Base-by-base conservation (phyloP, 192 early-diverging fungal species). In the Coemansia sp. region DNA sequence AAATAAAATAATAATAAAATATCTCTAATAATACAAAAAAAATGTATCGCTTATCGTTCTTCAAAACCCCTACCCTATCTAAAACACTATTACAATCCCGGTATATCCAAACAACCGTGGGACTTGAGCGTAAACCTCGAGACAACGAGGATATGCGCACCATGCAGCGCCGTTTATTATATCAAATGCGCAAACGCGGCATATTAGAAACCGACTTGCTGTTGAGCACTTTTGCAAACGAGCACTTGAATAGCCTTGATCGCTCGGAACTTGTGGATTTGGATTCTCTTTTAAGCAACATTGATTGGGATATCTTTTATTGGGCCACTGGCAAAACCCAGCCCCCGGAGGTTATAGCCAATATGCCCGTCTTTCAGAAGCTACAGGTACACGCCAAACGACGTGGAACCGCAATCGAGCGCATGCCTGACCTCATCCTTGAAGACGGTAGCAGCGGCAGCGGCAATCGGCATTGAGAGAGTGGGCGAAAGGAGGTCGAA, bases 251-350 rank as follows among this genome's bases (percentile, higher is more conserved):
- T 9, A 20, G 36, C 0, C 65, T 93, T 43, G 47, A 70, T 17
- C 54, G 69, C 24, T 53, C 64, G 3, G 80, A 93, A 51, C 66
- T 97, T 55, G 60, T 59, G 5, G 84, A 93, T 46, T 85, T 88
- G 45, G 96, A 96, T 52, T 46, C 69, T 46, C 69, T 98, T 45
- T 68, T 98, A 64, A 87, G 92, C 55, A 83, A 85, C 38, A 81
- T 85, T 10, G 96, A 98, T 65, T 98, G 96, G 96, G 94, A 97
- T 64, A 91, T 98, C 40, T 98, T 89, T 58, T 94, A 97, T 58
- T 98, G 91, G 89, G 83, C 83, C 3, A 89, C 83, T 0, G 58
- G 67, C 19, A 85, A 87, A 55, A 88, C 85, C 33, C 55, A 55
- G 20, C 58, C 79, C 7, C 88, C 88, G 3, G 73, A 80, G n/a